Base-by-base conservation (phyloP, 139 green algal genomes). In the Picochlorum costavermella region DNA sequence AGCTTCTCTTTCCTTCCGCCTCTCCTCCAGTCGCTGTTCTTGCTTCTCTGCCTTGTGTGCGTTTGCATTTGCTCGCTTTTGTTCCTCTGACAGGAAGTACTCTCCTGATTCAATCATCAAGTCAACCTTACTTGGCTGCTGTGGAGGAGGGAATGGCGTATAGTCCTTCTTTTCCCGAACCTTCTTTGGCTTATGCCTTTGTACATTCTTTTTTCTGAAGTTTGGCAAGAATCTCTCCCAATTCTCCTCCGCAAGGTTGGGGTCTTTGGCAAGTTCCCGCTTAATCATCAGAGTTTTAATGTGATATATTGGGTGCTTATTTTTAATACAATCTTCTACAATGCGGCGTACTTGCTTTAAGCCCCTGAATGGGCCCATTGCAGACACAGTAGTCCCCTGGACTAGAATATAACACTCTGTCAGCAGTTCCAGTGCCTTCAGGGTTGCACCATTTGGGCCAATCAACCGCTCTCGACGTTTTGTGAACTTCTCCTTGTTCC, bases 221-320 rank as follows among this genome's bases (percentile, higher is more conserved):
- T 96, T 98, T 48, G 94, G 94, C 65, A 99, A 74, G 73, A 99
- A 99, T 60, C 94, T 81, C 28, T 98, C 87, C 94, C 94, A 99
- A 68, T 90, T 95, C 64, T 98, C 90, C 1, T 86, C 59, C 4
- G 78, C 78, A 49, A 97, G 50, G 13, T 17, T 33, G 1, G 86
- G 86, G 63, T 97, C 90, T 75, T 97, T 98, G 8, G 87, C 90
- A 50, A 99, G 83, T 77, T 99, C 94, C 0, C 92, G 71, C 81
- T 97, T 97, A 75, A 99, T 97, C 94, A 99, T 99, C 17, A 98
- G 80, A 44, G 83, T 81, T 74, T 91, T 98, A 78, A 98, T 96
- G 85, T 98, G 94, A 72, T 97, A 99, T 70, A 99, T 98, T 43
- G 94, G 94, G 79, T 99, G 94, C 6, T 97, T 64, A 74, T 97